Evolutionary conservation across 257 asterid species (phyloP).

Genomic region (Solanum okadae): DNA sequence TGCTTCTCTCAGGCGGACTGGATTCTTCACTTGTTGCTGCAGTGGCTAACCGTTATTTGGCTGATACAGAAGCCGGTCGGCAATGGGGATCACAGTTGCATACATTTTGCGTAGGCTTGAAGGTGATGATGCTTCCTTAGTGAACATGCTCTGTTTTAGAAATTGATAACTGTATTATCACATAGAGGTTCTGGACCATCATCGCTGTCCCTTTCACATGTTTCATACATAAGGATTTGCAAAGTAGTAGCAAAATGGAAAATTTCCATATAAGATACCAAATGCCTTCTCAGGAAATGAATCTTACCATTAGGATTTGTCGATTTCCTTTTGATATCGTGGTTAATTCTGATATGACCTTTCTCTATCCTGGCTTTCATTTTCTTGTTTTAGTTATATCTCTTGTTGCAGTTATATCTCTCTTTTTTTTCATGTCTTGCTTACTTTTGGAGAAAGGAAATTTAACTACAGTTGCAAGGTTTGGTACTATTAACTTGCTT

Average conservation of each 20-base stretch:
- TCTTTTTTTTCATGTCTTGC: background rate
- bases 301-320: background rate
- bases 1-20: slow-evolving; percentile 95
- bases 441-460: background rate
- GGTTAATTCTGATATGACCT: background rate
- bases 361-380: background rate
- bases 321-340: background rate
- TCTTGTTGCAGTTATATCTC: background rate
- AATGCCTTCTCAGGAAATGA: background rate
- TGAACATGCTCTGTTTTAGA: background rate
- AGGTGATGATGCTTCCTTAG: slow-evolving; percentile 30
- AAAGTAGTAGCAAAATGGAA: background rate
- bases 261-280: background rate
- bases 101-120: slow-evolving; percentile 82
- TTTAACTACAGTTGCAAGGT: background rate
- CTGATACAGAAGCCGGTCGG: slow-evolving; percentile 50
- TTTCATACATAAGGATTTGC: background rate
- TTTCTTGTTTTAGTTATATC: background rate
- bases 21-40: slow-evolving; percentile 99
- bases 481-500: background rate
- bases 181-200: background rate
- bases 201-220: background rate
- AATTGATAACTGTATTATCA: background rate
- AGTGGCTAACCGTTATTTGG: slow-evolving; percentile 84
- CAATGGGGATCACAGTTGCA: slow-evolving; percentile 94